These are phyloP conservation scores for Heliamphora exappendiculata DNA, from an alignment of 148 eudicot species.

Conservation along the genomic window DNA sequence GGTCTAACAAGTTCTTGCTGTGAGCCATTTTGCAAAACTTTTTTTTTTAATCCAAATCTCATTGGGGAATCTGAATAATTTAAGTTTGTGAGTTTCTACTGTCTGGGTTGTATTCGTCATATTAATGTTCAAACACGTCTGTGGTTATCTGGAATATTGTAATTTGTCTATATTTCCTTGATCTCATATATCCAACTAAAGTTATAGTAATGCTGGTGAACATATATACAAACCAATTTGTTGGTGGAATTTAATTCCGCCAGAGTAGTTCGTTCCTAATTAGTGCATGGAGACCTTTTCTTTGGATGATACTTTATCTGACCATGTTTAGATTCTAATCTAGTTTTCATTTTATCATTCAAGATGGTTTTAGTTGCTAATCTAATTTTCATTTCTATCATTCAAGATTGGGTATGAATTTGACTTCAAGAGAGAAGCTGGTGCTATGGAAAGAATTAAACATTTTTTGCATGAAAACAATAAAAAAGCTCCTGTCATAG, in stretches of 20 bases:
- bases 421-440: slow-evolving; percentile 43
- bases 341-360: neutral
- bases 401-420: slow-evolving; percentile 9
- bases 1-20: slow-evolving; percentile 1
- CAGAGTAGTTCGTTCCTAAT: neutral
- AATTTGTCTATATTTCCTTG: neutral
- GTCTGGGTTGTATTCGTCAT: neutral
- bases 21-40: neutral
- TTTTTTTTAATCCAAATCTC: neutral
- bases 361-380: slow-evolving; percentile 27
- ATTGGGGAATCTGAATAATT: neutral
- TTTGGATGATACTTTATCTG: neutral
- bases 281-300: neutral
- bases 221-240: neutral
- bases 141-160: neutral
- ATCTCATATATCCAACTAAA: slow-evolving; percentile 1
- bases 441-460: slow-evolving; percentile 80
- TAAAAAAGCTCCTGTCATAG: slow-evolving; percentile 68
- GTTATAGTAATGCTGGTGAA: neutral
- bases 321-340: slow-evolving; percentile 22
- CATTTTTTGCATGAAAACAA: slow-evolving; percentile 55
- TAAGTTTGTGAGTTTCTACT: neutral
- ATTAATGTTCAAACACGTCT: neutral
- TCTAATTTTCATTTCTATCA: neutral
- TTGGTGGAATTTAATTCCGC: neutral